These are phyloP conservation scores for Priceomyces melissophilus DNA, from an alignment of 805 yeast genomes.

Conservation along the genomic window DNA sequence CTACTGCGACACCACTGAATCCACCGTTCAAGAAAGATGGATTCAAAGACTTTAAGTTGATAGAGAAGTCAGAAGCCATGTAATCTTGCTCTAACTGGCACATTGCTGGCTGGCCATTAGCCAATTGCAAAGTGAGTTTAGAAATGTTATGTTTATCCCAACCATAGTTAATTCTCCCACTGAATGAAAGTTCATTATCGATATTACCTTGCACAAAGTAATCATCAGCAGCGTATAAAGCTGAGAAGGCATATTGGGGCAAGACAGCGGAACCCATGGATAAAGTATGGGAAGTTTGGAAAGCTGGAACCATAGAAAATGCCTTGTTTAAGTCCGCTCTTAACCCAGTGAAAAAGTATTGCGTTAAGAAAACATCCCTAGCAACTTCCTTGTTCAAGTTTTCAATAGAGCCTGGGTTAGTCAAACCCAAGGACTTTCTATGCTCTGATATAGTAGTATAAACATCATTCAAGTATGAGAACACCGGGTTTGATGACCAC, in stretches of 20 bases:
- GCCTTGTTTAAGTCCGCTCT: conserved; percentile 96
- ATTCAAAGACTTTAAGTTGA: conserved; percentile 87
- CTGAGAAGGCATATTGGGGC: conserved; percentile 89
- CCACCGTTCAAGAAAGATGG: conserved; percentile 75
- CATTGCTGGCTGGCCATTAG: conserved; percentile 88
- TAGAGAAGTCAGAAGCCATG: conserved; percentile 82
- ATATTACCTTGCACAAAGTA: conserved; percentile 87
- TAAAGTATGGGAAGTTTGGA: conserved; percentile 94
- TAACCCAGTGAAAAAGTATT: conserved; percentile 89
- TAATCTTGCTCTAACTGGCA: conserved; percentile 94
- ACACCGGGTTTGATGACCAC: conserved; percentile 82
- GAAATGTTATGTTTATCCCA: conserved; percentile 79
- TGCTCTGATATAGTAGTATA: conserved; percentile 70
- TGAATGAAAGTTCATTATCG: conserved; percentile 79
- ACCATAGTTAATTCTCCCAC: conserved; percentile 88
- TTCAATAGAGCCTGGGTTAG: conserved; percentile 94
- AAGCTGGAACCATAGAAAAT: conserved; percentile 85
- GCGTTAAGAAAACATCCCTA: conserved; percentile 86
- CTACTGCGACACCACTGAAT: conserved; percentile 86
- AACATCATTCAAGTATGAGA: conserved; percentile 73
- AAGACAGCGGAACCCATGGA: conserved; percentile 79
- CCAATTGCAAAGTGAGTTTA: conserved; percentile 83
- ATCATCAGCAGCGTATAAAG: conserved; percentile 82
- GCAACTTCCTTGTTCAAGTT: conserved; percentile 90
- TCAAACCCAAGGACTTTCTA: conserved; percentile 75